Evolutionary conservation across 441 rosid species (phyloP).

Genomic region (Croton setiger): DNA sequence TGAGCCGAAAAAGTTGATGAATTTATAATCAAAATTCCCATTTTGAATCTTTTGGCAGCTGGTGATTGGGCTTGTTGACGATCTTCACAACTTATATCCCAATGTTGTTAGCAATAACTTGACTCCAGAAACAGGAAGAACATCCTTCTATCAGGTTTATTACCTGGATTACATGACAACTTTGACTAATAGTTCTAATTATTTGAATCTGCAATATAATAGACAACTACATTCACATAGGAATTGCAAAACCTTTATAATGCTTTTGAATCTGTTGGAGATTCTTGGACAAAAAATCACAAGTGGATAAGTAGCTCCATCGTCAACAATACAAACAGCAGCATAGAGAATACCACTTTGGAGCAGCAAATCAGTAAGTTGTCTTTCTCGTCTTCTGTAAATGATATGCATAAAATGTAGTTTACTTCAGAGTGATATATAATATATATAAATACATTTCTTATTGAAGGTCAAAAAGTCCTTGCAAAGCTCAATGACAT

Average conservation of each 20-base stretch:
- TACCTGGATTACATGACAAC: neutral
- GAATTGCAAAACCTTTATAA: conserved; percentile 47
- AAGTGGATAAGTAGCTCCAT: conserved; percentile 31
- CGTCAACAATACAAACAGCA: neutral
- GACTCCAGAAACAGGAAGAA: conserved; percentile 13
- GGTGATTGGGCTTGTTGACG: conserved; percentile 53
- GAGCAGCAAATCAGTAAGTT: conserved; percentile 14
- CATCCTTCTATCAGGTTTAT: conserved; percentile 11
- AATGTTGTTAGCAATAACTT: neutral
- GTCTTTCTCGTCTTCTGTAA: neutral
- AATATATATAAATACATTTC: neutral
- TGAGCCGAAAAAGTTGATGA: neutral
- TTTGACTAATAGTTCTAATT: neutral
- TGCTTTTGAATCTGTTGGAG: conserved; percentile 59
- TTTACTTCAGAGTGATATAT: conserved; percentile 5
- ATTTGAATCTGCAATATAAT: neutral
- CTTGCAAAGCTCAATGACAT: conserved; percentile 54
- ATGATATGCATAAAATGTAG: neutral
- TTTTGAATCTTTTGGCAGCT: conserved; percentile 32
- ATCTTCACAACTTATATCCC: conserved; percentile 48
- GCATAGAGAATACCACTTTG: conserved; percentile 7
- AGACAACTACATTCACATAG: conserved; percentile 25
- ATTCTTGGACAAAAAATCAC: conserved; percentile 49
- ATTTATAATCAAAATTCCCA: neutral
- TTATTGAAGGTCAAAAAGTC: conserved; percentile 43